Evolutionary conservation across 164 flowering plant genomes (phyloP).

Genomic region (Umbilicus rupestris): DNA sequence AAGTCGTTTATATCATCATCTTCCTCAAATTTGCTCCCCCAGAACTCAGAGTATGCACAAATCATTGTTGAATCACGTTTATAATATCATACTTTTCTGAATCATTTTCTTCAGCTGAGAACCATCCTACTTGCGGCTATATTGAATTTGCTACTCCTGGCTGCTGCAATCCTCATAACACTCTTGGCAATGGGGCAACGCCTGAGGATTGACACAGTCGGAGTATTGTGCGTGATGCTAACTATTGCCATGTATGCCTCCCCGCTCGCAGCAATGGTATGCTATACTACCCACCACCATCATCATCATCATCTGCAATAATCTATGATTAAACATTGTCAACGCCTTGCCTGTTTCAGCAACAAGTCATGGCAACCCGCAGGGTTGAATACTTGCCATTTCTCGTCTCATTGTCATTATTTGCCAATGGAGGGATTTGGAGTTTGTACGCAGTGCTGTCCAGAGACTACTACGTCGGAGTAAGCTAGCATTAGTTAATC

Average conservation of each 20-base stretch:
- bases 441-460: background rate
- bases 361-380: background rate
- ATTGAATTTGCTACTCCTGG: background rate
- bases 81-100: background rate
- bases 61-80: no score
- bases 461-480: background rate
- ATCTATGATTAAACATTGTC: background rate
- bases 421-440: background rate
- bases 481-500: no score
- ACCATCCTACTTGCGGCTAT: background rate
- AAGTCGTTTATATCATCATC: slow-evolving; percentile 4
- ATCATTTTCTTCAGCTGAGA: background rate
- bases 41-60: background rate
- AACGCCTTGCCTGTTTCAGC: background rate
- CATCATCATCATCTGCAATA: no score
- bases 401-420: background rate
- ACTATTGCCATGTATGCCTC: background rate
- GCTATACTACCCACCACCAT: no score
- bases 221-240: background rate
- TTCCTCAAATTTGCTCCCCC: background rate
- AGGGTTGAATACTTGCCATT: slow-evolving; percentile 1
- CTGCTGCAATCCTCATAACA: slow-evolving; percentile 5
- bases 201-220: slow-evolving; percentile 1
- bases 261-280: background rate
- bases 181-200: background rate